Evolutionary conservation across 805 yeast genomes (phyloP).

Genomic region (Torulaspora maleeae): DNA sequence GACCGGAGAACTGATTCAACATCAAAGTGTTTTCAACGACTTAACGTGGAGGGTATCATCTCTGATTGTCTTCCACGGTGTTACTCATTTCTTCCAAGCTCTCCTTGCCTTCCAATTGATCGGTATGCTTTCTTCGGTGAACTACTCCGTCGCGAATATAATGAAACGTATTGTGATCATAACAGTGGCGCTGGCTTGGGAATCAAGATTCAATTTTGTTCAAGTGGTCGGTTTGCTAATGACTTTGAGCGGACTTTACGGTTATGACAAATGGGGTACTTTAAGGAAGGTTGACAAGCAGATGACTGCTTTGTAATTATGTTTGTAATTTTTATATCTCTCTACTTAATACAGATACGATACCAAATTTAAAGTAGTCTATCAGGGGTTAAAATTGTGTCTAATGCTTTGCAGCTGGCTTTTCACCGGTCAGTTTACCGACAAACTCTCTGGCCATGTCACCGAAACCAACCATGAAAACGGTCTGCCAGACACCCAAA

Average conservation of each 20-base stretch:
- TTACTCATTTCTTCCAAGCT: constrained; percentile 67
- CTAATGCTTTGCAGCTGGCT: constrained; percentile 41
- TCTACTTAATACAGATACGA: constrained; percentile 4
- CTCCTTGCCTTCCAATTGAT: constrained; percentile 71
- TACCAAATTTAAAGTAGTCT: constrained; percentile 1
- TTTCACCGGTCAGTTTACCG: constrained; percentile 55
- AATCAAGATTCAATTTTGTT: constrained; percentile 41
- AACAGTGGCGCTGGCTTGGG: constrained; percentile 59
- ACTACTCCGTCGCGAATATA: constrained; percentile 75
- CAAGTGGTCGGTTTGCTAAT: constrained; percentile 52
- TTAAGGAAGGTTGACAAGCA: constrained; percentile 19
- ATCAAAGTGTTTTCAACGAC: constrained; percentile 30
- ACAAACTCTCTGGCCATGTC: constrained; percentile 80
- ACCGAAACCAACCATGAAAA: constrained; percentile 97
- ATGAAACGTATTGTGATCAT: constrained; percentile 70
- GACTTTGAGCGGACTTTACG: constrained; percentile 59
- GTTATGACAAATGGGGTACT: constrained; percentile 67
- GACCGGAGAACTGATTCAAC: constrained; percentile 43
- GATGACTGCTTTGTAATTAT: constrained; percentile 1
- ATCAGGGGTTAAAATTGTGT: neutral
- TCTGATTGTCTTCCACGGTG: constrained; percentile 56
- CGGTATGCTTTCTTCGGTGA: constrained; percentile 68
- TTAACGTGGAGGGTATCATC: constrained; percentile 29
- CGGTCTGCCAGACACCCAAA: constrained; percentile 96
- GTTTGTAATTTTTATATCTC: neutral